Conservation (phyloP, 2,329 filamentous ascomycete genomes). For the Sclerotinia spermophila region DNA sequence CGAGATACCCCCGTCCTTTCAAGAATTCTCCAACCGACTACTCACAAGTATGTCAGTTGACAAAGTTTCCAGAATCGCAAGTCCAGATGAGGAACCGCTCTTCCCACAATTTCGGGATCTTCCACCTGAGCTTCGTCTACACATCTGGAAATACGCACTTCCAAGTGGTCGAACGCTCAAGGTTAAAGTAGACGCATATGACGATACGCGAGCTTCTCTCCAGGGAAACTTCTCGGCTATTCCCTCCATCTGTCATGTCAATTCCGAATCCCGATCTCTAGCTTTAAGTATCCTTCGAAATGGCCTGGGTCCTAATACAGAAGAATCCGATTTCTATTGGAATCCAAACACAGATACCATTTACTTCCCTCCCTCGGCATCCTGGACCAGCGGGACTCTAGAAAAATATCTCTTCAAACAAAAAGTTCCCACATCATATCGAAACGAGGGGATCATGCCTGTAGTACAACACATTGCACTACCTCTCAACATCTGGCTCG, state of each 20-base stretch:
- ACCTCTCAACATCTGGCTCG: neutral
- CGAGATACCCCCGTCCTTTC: neutral
- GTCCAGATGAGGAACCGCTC: neutral
- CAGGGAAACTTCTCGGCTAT: constrained; percentile 21
- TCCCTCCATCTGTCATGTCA: constrained; percentile 22
- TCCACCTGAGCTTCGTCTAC: constrained; percentile 3
- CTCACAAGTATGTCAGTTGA: neutral
- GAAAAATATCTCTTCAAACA: neutral
- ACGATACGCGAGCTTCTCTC: neutral
- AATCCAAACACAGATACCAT: constrained; percentile 6
- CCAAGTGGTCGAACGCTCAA: neutral
- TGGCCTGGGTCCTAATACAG: neutral
- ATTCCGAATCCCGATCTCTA: constrained; percentile 14
- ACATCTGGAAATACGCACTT: neutral
- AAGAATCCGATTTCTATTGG: constrained; percentile 6
- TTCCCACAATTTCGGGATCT: neutral
- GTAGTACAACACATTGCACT: neutral
- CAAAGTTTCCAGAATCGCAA: accelerated
- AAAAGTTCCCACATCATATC: neutral
- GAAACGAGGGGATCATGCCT: neutral
- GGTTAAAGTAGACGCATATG: constrained; percentile 1
- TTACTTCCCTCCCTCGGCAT: neutral
- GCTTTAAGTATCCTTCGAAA: neutral
- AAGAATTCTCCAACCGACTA: neutral
- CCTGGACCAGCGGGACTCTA: constrained; percentile 5